Conservation (phyloP, 257 asterid species). For the Capsicum pubescens region DNA sequence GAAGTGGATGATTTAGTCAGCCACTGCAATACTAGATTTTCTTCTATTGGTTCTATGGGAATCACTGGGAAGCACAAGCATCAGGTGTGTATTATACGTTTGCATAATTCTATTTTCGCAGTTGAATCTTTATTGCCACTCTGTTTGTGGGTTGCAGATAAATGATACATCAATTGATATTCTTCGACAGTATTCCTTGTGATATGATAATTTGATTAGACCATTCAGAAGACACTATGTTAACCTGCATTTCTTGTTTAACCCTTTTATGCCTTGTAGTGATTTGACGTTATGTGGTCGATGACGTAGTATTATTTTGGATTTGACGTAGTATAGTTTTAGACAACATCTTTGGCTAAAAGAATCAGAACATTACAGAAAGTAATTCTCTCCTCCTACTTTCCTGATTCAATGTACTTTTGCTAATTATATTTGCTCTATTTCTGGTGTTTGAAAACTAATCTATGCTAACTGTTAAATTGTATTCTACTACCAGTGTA, state of each 20-base stretch:
- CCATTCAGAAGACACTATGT: not conserved
- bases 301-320: not conserved
- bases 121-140: not conserved
- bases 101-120: not conserved
- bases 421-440: too few species aligned
- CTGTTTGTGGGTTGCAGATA: not conserved
- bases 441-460: too few species aligned
- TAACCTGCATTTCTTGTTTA: constrained; percentile 2
- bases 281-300: not conserved
- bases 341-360: too few species aligned
- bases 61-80: constrained; percentile 25
- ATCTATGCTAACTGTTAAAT: too few species aligned
- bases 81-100: constrained; percentile 47
- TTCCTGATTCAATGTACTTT: too few species aligned
- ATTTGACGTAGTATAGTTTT: not conserved
- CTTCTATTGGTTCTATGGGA: too few species aligned
- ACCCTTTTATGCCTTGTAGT: not conserved
- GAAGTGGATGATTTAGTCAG: too few species aligned
- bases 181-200: not conserved
- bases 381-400: too few species aligned
- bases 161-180: not conserved
- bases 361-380: not conserved
- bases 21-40: too few species aligned
- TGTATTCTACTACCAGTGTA: too few species aligned
- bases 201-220: not conserved